These are phyloP conservation scores for Cladophialophora exuberans DNA, from an alignment of 2,329 filamentous ascomycete species.

Conservation along the genomic window DNA sequence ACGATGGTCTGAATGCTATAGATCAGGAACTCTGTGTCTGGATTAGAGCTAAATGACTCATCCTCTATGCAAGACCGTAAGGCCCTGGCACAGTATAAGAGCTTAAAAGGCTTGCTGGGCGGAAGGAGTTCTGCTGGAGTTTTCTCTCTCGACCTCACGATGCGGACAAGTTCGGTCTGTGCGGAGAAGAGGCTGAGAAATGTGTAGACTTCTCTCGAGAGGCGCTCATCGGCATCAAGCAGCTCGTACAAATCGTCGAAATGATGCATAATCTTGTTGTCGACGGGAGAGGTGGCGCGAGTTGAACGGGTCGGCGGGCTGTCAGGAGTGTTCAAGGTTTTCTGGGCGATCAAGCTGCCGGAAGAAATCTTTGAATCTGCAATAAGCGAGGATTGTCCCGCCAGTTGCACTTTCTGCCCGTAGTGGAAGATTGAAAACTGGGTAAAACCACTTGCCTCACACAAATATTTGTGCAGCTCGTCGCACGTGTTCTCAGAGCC, in stretches of 20 bases:
- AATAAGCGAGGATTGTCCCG: slow-evolving; percentile 27
- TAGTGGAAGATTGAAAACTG: slow-evolving; percentile 71
- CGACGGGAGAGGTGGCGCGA: slow-evolving; percentile 58
- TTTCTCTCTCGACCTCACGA: slow-evolving; percentile 59
- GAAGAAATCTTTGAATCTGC: slow-evolving; percentile 45
- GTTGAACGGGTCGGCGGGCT: slow-evolving; percentile 47
- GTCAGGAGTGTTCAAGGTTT: slow-evolving; percentile 31
- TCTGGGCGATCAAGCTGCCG: slow-evolving; percentile 42
- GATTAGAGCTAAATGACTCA: slow-evolving; percentile 43
- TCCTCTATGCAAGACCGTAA: slow-evolving; percentile 64
- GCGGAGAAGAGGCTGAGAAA: slow-evolving; percentile 73
- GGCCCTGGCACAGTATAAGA: slow-evolving; percentile 71
- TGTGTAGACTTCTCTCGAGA: slow-evolving; percentile 71
- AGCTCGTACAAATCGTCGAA: slow-evolving; percentile 84
- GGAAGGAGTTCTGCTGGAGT: slow-evolving; percentile 68
- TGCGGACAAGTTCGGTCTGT: slow-evolving; percentile 63
- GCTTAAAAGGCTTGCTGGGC: slow-evolving; percentile 69
- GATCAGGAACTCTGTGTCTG: slow-evolving; percentile 42
- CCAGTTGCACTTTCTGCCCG: slow-evolving; percentile 25
- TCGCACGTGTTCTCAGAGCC: slow-evolving; percentile 71
- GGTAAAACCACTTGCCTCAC: slow-evolving; percentile 72
- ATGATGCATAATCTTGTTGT: slow-evolving; percentile 77
- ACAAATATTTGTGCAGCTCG: slow-evolving; percentile 69
- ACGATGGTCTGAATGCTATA: slow-evolving; percentile 60
- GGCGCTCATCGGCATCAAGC: slow-evolving; percentile 70